Base-by-base conservation (phyloP, 2,329 filamentous ascomycete genomes). In the Sodiomyces alkalinus region DNA sequence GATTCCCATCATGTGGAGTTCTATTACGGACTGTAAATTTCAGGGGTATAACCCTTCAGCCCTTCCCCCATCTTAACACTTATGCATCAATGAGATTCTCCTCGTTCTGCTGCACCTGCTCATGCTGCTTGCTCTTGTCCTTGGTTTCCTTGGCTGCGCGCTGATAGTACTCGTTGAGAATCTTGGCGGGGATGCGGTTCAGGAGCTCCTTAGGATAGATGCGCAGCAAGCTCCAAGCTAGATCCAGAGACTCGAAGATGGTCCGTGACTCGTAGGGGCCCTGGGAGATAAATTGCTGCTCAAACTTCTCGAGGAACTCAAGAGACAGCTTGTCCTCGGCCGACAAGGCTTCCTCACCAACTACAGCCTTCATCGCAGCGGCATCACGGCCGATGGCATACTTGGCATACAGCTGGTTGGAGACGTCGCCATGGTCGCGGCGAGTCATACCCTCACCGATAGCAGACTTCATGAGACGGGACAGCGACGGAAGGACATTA, bases 391-490 rank as follows among this genome's bases (percentile, higher is more conserved):
- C 90, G 51, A 98, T 96, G 55, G 90, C 90, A 55, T 98, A 98
- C 62, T 98, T 98, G 60, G 90, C 90, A 55, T 98, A 98, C 40
- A 98, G 72, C 67, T 98, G 90, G 67, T 98, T 98, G 42, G 90
- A 98, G 28, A 98, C 90, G 60, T 98, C 90, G 43, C 83, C 82
- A 58, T 98, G 90, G 48, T 98, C 92, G 58, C 82, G 86, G 46
- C 90, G 80, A 16, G 90, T 98, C 68, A 86, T 87, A 40, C 83
- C 83, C 61, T 96, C 86, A 45, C 90, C 90, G 48, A 98, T 98
- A 54, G 90, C 90, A 48, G 90, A 98, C 62, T 98, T 98, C 90
- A 98, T 98, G 51, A 98, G 79, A 73, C 90, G 90, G 15, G 90
- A 98, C 21, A 98, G 78, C 26, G 90, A 98, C 15, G 90, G 90